A percentile compares a stretch with the other conserved stretches of the same genome.
Evolutionary conservation across 2,329 filamentous ascomycete species (phyloP).

Genomic region (Pseudonectria foliicola): DNA sequence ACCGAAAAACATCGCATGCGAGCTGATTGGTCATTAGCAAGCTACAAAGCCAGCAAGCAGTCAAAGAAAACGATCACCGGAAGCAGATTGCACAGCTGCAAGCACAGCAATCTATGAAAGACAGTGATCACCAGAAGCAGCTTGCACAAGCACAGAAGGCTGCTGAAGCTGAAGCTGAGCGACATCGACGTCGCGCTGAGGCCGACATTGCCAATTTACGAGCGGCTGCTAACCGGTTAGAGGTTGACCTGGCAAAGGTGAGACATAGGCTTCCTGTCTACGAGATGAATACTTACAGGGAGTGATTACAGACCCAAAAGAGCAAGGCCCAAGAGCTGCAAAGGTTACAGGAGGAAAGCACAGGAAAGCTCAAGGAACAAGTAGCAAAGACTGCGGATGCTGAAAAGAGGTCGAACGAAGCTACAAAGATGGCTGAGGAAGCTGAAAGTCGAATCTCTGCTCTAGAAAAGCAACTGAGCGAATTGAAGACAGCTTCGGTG

Average conservation of each 20-base stretch:
- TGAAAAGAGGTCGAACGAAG: constrained; percentile 7
- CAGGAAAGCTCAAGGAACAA: constrained; percentile 7
- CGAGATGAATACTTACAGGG: constrained; percentile 2
- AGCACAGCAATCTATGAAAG: constrained; percentile 13
- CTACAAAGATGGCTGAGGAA: constrained; percentile 22
- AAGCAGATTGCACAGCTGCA: constrained; percentile 20
- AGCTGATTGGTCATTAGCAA: constrained; percentile 19
- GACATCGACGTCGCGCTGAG: constrained; percentile 43
- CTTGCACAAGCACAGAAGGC: constrained; percentile 41
- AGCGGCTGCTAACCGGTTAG: constrained; percentile 52
- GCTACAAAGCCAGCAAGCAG: constrained; percentile 24
- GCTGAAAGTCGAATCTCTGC: constrained; percentile 16
- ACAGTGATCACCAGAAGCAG: constrained; percentile 32
- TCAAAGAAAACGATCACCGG: constrained; percentile 19
- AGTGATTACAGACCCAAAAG: constrained; percentile 44
- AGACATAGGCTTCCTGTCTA: constrained; percentile 1
- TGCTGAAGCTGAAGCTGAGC: constrained; percentile 42
- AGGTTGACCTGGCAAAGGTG: constrained; percentile 57
- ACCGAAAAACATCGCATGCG: background rate
- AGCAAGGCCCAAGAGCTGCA: constrained; percentile 54
- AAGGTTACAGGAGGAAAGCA: constrained; percentile 34
- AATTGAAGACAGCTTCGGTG: constrained; percentile 6
- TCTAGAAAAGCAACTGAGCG: constrained; percentile 22
- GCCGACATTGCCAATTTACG: constrained; percentile 58
- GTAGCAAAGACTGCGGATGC: constrained; percentile 14